Evolutionary conservation across 2,329 filamentous ascomycete genomes (phyloP), one percentile per base, ranked within the genome.

Genomic region (Curvularia hawaiiensis): DNA sequence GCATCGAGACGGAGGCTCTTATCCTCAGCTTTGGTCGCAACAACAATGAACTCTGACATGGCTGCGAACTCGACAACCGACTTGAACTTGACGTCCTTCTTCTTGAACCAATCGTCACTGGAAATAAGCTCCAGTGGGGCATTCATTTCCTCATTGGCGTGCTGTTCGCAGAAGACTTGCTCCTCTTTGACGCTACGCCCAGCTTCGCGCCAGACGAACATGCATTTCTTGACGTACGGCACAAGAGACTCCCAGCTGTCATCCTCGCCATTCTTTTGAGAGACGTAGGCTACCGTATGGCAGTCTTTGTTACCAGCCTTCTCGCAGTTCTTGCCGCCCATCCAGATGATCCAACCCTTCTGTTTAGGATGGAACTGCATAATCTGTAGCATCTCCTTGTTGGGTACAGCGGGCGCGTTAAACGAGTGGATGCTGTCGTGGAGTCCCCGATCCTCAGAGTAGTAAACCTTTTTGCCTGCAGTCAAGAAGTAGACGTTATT

Each of bases 11-110:
- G 88, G 58, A 97, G 80, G 2, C 85, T 89, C 39, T 85, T 81
- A 38, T 90, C 86, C 58, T 89, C 84, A 60, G 85, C 74, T 59
- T 84, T 84, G 6, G 89, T 88, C 1, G 93, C 93, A 49, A 97
- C 89, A 39, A 99, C 86, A 69, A 99, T 95, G 75, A 97, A 99
- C 74, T 99, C 95, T 39, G 90, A 89, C 94, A 97, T 98, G 5
- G 90, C 96, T 2, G 92, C 94, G 76, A 96, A 98, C 65, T 90
- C 89, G 66, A 89, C 86, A 41, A 97, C 90, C 58, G 93, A 84
- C 24, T 85, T 82, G 72, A 90, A 87, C 57, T 86, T 83, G 22
- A 86, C 80, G 14, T 80, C 79, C 66, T 88, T 84, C 61, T 86
- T 83, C 51, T 88, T 84, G 70, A 96, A 96, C 78, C 89, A 92